phyloP scores from a whole-genome alignment of 495 filamentous ascomycete genomes.

The Beverwykella pulmonaria region DNA sequence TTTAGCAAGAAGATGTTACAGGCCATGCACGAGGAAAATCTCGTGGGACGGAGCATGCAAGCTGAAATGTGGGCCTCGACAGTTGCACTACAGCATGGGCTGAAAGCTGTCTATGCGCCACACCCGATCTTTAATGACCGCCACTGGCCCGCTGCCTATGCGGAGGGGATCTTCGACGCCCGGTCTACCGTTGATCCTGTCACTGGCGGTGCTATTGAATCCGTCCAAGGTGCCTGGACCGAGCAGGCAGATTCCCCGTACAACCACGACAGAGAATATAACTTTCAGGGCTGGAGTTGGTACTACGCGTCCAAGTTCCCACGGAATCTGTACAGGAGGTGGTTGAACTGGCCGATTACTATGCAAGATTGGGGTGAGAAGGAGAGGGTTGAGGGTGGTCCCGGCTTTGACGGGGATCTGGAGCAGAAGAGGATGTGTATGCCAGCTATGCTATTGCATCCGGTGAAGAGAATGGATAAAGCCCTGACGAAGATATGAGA shows the following conservation, averaged over 20 bases:
- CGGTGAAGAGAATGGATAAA: conserved; percentile 43
- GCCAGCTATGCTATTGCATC: conserved; percentile 68
- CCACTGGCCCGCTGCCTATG: conserved; percentile 57
- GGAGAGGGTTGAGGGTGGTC: conserved; percentile 25
- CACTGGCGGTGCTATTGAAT: conserved; percentile 50
- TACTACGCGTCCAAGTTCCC: conserved; percentile 58
- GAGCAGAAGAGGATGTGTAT: conserved; percentile 87
- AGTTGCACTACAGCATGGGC: conserved; percentile 66
- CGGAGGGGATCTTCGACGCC: conserved; percentile 66
- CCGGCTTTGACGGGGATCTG: conserved; percentile 31
- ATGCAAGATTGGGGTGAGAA: conserved; percentile 29
- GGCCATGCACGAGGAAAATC: conserved; percentile 64
- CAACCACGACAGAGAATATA: conserved; percentile 52
- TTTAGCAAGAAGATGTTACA: conserved; percentile 65
- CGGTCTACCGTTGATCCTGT: conserved; percentile 52
- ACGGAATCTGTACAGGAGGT: conserved; percentile 62
- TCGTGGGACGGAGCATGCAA: conserved; percentile 62
- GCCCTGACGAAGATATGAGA: conserved; percentile 15
- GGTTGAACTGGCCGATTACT: conserved; percentile 54
- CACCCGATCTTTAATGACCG: conserved; percentile 72
- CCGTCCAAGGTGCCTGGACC: conserved; percentile 38
- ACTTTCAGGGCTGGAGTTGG: conserved; percentile 62
- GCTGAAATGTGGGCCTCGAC: conserved; percentile 73
- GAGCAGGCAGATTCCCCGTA: conserved; percentile 41
- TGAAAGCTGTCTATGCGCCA: conserved; percentile 70